Conservation (phyloP, 2,329 filamentous ascomycete species). For the Scedosporium minutisporum region DNA sequence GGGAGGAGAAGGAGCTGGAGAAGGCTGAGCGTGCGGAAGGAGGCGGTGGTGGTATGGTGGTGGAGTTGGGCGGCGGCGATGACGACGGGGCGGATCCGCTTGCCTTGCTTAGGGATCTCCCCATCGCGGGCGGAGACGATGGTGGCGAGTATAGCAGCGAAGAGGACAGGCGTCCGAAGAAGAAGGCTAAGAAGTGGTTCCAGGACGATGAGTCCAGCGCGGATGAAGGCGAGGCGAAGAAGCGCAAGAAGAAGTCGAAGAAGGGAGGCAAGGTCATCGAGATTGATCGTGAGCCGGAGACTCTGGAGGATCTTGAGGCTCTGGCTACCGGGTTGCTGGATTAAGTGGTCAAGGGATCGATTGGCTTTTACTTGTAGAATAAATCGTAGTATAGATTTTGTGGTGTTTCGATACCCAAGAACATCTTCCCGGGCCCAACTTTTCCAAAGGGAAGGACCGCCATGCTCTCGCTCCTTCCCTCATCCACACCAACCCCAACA, state of each 20-base stretch:
- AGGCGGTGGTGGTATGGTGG: constrained; percentile 18
- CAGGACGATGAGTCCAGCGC: constrained; percentile 55
- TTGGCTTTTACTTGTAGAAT: background rate
- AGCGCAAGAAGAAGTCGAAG: constrained; percentile 31
- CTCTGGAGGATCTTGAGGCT: constrained; percentile 68
- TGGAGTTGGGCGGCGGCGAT: constrained; percentile 26
- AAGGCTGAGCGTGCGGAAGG: constrained; percentile 11
- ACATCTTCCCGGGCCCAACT: background rate
- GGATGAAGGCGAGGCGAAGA: constrained; percentile 33
- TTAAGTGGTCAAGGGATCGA: background rate
- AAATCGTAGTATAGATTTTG: background rate
- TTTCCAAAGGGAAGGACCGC: too few species aligned
- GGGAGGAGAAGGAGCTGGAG: constrained; percentile 33
- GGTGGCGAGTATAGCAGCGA: constrained; percentile 74
- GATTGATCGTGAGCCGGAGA: constrained; percentile 62
- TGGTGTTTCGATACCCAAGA: background rate
- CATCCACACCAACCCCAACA: too few species aligned
- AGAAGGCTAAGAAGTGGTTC: constrained; percentile 42
- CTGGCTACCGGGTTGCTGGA: constrained; percentile 65
- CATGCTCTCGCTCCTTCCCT: too few species aligned
- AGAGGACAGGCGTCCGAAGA: constrained; percentile 55
- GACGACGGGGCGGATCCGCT: constrained; percentile 37
- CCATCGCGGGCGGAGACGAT: constrained; percentile 29
- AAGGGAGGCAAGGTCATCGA: constrained; percentile 48
- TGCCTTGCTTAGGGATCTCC: constrained; percentile 48